Base-by-base conservation (phyloP, 345 rosid genomes). In the Luvunga scandens region DNA sequence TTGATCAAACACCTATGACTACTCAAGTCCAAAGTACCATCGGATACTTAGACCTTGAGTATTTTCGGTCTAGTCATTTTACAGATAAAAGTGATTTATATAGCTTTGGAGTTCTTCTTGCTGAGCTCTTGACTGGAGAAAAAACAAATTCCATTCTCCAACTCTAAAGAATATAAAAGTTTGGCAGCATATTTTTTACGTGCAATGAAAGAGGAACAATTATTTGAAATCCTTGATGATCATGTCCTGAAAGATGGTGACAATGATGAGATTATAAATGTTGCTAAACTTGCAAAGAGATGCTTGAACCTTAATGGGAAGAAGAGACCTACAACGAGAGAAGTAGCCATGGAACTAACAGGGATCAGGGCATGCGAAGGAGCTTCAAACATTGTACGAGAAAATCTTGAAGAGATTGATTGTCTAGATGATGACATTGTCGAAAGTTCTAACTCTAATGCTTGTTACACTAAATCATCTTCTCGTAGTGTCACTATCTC, bases 1-100 rank as follows among this genome's bases (percentile, higher is more conserved):
- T 61, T 61, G 65, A 28, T 73, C 65, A 71, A 64, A 78, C 76
- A 9, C 76, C 63, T 5, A 42, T 78, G 75, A 78, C 81, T 5
- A 33, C 76, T 61, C 42, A n/a, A 74, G 65, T 78, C 36, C 14
- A 27, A 1, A 71, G 81, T 3, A 71, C 76, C 1, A 13, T 2
- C 4, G 22, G 70, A 24, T 48, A 45, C 9, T 61, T 61, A 61
- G 65, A 61, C 13, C 65, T 33, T 25, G 65, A 61, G 33, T 61
- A 61, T 27, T 61, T 61, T 12, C 65, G 65, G 12, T 61, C 33
- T 4, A 61, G 65, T 61, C 65, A 0, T 0, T 25, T 61, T 10
- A 25, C 64, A 0, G 64, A 60, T 0, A 60, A 60, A 60, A 60
- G 31, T 24, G 64, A 60, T 60, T 18, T 60, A 10, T 60, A 60